Evolutionary conservation across 768 basidiomycete species (phyloP).

Genomic region (Mycena haematopus): DNA sequence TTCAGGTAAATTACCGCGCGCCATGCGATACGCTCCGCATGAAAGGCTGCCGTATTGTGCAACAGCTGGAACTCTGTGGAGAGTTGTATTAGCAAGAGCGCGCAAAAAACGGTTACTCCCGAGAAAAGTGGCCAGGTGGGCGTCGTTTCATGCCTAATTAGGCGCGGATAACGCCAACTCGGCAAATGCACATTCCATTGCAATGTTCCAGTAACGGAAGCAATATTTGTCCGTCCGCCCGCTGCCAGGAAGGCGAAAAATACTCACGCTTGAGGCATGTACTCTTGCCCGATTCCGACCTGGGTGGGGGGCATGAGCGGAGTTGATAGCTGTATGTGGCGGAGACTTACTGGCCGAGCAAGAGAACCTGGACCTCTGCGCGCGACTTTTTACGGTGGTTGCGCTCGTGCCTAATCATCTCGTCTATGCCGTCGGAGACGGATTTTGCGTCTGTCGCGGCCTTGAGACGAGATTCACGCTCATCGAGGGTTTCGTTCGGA

Average conservation of each 20-base stretch:
- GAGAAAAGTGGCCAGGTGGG: neutral
- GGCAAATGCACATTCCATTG: constrained; percentile 27
- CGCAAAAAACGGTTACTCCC: neutral
- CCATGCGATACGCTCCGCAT: constrained; percentile 84
- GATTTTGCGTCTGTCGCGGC: constrained; percentile 76
- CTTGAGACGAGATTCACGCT: constrained; percentile 68
- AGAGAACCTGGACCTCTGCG: constrained; percentile 74
- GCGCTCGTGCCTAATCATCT: constrained; percentile 72
- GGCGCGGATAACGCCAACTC: constrained; percentile 21
- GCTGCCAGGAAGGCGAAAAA: constrained; percentile 5
- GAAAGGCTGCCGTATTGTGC: constrained; percentile 78
- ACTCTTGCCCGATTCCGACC: constrained; percentile 87
- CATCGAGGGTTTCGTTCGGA: constrained; percentile 68
- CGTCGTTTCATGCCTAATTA: constrained; percentile 22
- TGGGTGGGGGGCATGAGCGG: constrained; percentile 19
- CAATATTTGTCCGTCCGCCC: constrained; percentile 21
- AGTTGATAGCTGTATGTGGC: neutral
- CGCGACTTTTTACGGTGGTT: constrained; percentile 64
- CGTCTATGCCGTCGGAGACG: constrained; percentile 80
- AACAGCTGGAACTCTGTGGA: constrained; percentile 81
- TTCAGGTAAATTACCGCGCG: constrained; percentile 89
- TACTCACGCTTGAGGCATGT: constrained; percentile 88
- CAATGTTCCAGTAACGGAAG: constrained; percentile 28
- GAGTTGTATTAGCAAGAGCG: constrained; percentile 10
- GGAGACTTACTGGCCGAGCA: constrained; percentile 68